phyloP scores from a whole-genome alignment of 2,329 filamentous ascomycete species.

The Hawksworthiomyces lignivorus region DNA sequence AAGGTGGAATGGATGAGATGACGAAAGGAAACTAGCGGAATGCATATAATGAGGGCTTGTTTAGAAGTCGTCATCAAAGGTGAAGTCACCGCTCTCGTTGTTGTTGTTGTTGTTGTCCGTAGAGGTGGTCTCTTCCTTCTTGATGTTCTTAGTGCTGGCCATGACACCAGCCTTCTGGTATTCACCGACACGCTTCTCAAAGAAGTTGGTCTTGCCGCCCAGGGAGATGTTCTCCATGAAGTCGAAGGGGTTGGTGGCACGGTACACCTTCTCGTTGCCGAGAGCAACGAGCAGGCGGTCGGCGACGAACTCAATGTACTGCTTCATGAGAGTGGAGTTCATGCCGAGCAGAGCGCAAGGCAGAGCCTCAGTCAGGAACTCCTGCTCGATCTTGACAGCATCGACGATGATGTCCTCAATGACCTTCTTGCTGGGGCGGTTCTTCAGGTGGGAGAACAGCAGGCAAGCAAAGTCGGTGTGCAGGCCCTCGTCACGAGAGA shows the following conservation, averaged over 20 bases:
- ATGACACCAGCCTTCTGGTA: constrained; percentile 99
- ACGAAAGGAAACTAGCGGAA: too few relatives aligned
- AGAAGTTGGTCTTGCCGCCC: constrained; percentile 99
- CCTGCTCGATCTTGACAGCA: constrained; percentile 89
- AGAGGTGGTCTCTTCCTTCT: constrained; percentile 39
- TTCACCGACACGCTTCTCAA: constrained; percentile 98
- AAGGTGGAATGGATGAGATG: not conserved
- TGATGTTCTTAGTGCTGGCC: constrained; percentile 82
- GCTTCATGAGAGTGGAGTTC: constrained; percentile 96
- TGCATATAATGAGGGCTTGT: too few relatives aligned
- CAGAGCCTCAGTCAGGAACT: constrained; percentile 94
- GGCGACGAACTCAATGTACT: constrained; percentile 99
- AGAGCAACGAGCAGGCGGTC: constrained; percentile 89
- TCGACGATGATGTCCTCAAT: constrained; percentile 88
- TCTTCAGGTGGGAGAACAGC: constrained; percentile 92
- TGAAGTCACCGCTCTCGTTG: constrained; percentile 67
- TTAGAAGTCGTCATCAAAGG: constrained; percentile 96
- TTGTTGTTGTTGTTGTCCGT: constrained; percentile 44
- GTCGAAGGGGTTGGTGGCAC: constrained; percentile 92
- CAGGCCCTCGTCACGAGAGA: constrained; percentile 97
- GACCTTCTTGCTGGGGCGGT: constrained; percentile 74
- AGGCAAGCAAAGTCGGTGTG: constrained; percentile 99
- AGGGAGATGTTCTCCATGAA: constrained; percentile 99
- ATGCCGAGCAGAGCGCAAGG: constrained; percentile 91
- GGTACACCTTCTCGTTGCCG: constrained; percentile 91